Percentiles rank a stretch among this genome's conserved stretches.
These are phyloP conservation scores for Lecanicillium sp. DNA, from an alignment of 2,329 filamentous ascomycete species.

Conservation along the genomic window DNA sequence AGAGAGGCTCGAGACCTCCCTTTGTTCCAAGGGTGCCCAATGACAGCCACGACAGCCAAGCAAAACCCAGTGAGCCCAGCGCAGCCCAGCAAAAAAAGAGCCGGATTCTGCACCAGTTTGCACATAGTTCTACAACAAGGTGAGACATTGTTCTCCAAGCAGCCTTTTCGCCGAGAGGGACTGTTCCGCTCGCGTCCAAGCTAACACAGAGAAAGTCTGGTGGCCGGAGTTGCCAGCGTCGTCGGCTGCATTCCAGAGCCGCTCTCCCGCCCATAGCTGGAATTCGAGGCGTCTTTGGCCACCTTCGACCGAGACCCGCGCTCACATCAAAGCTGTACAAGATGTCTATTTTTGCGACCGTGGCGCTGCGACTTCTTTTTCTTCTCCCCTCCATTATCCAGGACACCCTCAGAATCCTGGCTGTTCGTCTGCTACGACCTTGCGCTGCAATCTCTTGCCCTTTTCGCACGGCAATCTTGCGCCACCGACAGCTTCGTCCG, in stretches of 20 bases:
- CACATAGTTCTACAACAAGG: too few species aligned
- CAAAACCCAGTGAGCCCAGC: background rate
- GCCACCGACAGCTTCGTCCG: background rate
- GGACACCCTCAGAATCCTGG: background rate
- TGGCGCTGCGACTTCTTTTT: background rate
- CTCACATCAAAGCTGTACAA: background rate
- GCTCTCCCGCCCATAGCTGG: constrained; percentile 4
- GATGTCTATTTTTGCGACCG: background rate
- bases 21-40: constrained; percentile 3
- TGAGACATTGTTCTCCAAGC: constrained; percentile 4
- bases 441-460: background rate
- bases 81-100: background rate
- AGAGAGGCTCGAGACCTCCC: background rate
- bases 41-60: background rate
- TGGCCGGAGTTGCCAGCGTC: too few species aligned
- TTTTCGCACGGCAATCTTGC: background rate
- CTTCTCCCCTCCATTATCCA: background rate
- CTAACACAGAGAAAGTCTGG: background rate
- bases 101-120: too few species aligned
- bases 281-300: constrained; percentile 6
- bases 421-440: background rate
- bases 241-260: constrained; percentile 12
- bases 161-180: background rate
- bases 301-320: constrained; percentile 1
- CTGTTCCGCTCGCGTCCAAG: background rate